A percentile compares a stretch with the other conserved stretches of the same genome.
Conservation (phyloP, 192 early-diverging fungal genomes). For the Entrophospora sp. region DNA sequence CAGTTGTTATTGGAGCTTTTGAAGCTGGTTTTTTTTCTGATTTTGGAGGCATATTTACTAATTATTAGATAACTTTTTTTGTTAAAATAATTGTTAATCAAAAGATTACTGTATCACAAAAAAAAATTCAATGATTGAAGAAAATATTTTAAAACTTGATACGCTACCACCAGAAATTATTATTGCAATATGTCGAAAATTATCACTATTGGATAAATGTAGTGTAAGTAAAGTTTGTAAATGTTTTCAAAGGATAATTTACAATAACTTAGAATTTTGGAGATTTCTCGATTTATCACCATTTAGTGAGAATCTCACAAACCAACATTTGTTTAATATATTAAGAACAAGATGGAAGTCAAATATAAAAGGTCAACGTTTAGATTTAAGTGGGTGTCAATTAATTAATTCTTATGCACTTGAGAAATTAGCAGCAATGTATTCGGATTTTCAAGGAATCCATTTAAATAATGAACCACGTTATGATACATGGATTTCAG, state of each 20-base stretch:
- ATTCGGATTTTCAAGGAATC: not conserved
- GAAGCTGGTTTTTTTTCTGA: constrained; percentile 37
- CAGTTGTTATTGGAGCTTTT: constrained; percentile 60
- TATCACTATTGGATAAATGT: not conserved
- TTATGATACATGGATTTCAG: not conserved
- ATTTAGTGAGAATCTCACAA: not conserved
- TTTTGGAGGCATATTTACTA: too few species aligned
- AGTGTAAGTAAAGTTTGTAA: not conserved
- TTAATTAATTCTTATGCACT: not conserved
- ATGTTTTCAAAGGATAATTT: constrained; percentile 1
- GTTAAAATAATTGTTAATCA: too few species aligned
- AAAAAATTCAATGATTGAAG: not conserved
- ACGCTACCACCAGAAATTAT: not conserved
- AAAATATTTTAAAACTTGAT: not conserved
- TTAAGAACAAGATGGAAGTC: constrained; percentile 5
- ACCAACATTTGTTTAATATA: not conserved
- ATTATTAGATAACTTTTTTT: too few species aligned
- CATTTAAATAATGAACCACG: constrained; percentile 6
- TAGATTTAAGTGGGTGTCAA: constrained; percentile 9
- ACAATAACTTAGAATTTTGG: constrained; percentile 7
- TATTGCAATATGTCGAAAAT: not conserved
- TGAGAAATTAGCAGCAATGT: not conserved
- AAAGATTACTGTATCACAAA: too few species aligned
- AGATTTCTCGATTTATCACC: constrained; percentile 1
- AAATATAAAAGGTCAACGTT: not conserved